Evolutionary conservation across 805 yeast genomes (phyloP).

Genomic region (Myxozyma nipponensis): DNA sequence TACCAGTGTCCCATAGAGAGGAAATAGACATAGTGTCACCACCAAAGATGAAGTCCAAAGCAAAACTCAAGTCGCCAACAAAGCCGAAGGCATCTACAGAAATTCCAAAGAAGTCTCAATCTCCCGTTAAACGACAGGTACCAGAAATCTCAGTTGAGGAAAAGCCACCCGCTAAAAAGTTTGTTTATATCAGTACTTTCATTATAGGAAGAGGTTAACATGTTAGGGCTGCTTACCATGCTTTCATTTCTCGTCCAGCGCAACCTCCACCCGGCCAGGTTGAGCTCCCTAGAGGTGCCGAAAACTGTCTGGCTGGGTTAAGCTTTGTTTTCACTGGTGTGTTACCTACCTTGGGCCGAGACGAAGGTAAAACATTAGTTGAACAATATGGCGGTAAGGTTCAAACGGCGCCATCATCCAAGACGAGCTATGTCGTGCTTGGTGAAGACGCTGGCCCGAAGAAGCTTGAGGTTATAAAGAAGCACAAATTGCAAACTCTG

Average conservation of each 20-base stretch:
- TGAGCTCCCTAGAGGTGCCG: constrained; percentile 69
- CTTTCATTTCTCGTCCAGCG: neutral
- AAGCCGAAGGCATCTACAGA: neutral
- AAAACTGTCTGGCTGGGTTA: constrained; percentile 81
- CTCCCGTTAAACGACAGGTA: neutral
- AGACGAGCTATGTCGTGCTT: constrained; percentile 81
- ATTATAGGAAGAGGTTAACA: neutral
- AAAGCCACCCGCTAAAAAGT: neutral
- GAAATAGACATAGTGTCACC: neutral
- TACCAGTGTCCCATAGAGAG: too few species aligned
- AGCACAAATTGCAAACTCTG: constrained; percentile 71
- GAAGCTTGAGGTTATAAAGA: constrained; percentile 77
- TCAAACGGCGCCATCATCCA: constrained; percentile 72
- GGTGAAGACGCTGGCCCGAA: constrained; percentile 97
- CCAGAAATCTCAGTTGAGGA: neutral
- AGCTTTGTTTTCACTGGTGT: constrained; percentile 93
- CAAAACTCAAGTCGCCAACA: neutral
- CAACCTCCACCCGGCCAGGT: constrained; percentile 16
- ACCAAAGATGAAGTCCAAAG: neutral
- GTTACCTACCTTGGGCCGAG: constrained; percentile 73
- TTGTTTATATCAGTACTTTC: neutral
- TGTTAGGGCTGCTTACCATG: neutral
- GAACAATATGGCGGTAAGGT: constrained; percentile 88
- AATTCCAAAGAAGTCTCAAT: neutral
- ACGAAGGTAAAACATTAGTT: constrained; percentile 69